Percentiles rank a stretch among this genome's conserved stretches.
These are phyloP conservation scores for Bruguiera gymnorhiza DNA, from an alignment of 345 rosid genomes.

Conservation along the genomic window DNA sequence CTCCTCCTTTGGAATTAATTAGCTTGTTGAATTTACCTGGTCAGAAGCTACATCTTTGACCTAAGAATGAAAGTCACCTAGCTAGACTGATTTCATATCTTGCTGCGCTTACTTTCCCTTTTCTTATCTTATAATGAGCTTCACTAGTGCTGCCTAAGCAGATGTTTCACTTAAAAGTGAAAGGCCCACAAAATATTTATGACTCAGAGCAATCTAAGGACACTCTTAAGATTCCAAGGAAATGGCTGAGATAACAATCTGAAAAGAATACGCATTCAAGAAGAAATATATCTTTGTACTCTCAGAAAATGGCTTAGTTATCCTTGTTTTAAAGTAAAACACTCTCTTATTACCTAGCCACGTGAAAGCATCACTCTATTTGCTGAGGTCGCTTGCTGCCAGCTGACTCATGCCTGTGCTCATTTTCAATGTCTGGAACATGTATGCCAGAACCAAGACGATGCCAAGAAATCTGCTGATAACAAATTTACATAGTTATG, in stretches of 20 bases:
- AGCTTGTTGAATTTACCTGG: conserved; percentile 25
- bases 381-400: no score
- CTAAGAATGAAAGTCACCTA: conserved; percentile 12
- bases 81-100: neutral
- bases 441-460: neutral
- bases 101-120: conserved; percentile 2
- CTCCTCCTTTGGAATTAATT: conserved; percentile 20
- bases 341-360: no score
- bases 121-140: neutral
- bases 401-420: no score
- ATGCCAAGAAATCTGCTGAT: neutral
- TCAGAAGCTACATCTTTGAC: conserved; percentile 30
- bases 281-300: neutral
- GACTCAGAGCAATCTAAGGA: neutral
- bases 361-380: conserved; percentile 1
- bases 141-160: neutral
- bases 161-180: neutral
- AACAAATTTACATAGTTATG: neutral
- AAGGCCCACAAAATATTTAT: neutral
- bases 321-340: neutral
- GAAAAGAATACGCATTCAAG: neutral
- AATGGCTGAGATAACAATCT: neutral
- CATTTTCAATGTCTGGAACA: neutral
- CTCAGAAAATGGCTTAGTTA: neutral
- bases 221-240: neutral